Evolutionary conservation across 345 rosid genomes (phyloP).

Genomic region (Geranium brycei): DNA sequence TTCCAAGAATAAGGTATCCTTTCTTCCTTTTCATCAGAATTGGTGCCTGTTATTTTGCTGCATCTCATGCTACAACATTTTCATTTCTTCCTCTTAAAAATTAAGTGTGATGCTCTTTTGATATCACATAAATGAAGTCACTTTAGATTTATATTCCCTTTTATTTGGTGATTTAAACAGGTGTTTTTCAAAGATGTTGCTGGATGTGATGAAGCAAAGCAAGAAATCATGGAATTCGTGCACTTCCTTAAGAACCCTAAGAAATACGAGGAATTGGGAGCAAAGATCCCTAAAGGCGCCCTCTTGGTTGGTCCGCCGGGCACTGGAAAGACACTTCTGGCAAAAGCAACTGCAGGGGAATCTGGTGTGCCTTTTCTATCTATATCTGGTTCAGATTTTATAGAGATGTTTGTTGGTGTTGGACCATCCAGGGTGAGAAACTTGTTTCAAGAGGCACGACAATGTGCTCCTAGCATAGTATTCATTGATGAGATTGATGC

Average conservation of each 20-base stretch:
- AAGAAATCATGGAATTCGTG: constrained; percentile 94
- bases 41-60: neutral
- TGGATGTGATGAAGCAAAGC: constrained; percentile 97
- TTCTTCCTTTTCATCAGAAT: constrained; percentile 3
- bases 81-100: neutral
- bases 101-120: neutral
- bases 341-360: constrained; percentile 97
- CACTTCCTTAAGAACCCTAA: constrained; percentile 89
- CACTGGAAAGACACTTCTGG: constrained; percentile 93
- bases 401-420: constrained; percentile 99
- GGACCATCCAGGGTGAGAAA: constrained; percentile 95
- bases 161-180: constrained; percentile 21
- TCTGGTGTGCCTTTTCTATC: constrained; percentile 88
- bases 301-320: constrained; percentile 94
- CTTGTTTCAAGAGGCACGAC: constrained; percentile 94
- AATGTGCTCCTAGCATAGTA: constrained; percentile 76
- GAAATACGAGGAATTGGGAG: constrained; percentile 90
- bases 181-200: constrained; percentile 88
- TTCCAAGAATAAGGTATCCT: constrained; percentile 71
- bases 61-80: neutral
- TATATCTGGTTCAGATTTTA: constrained; percentile 91
- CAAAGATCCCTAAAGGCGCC: constrained; percentile 92
- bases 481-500: constrained; percentile 97
- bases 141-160: neutral
- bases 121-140: neutral